Conservation (phyloP, 345 rosid genomes). For the Camelina hispida region DNA sequence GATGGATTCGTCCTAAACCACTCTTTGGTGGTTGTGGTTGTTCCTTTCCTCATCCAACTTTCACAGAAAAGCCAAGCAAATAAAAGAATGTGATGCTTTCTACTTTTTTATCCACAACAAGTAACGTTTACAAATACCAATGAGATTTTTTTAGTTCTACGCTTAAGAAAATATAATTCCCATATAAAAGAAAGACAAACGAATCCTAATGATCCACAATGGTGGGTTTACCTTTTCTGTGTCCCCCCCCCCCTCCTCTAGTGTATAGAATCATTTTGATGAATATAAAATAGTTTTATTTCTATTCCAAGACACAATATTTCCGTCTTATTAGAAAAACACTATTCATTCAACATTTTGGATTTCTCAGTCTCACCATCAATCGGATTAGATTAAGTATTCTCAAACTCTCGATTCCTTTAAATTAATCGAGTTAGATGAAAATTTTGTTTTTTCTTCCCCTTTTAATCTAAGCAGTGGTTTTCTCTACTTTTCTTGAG, state of each 20-base stretch:
- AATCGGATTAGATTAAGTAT: too few relatives aligned
- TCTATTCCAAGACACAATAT: background rate
- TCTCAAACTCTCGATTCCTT: too few relatives aligned
- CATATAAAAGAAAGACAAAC: background rate
- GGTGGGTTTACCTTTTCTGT: constrained; percentile 34
- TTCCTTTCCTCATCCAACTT: constrained; percentile 24
- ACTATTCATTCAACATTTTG: background rate
- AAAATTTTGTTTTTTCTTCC: too few relatives aligned
- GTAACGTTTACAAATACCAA: constrained; percentile 16
- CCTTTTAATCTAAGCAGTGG: too few relatives aligned
- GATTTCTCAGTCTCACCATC: too few relatives aligned
- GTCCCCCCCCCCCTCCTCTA: constrained; percentile 7
- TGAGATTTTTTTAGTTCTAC: background rate
- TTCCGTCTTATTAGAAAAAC: constrained; percentile 15
- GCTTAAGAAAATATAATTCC: background rate
- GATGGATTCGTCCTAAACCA: constrained; percentile 32
- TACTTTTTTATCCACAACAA: constrained; percentile 34
- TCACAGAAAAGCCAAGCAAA: constrained; percentile 37
- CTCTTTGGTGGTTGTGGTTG: constrained; percentile 20
- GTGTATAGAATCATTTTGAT: background rate
- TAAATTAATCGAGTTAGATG: too few relatives aligned
- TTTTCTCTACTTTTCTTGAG: too few relatives aligned
- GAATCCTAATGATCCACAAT: constrained; percentile 15
- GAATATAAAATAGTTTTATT: background rate
- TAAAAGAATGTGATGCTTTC: constrained; percentile 39